Evolutionary conservation across 2,329 filamentous ascomycete genomes (phyloP).

Genomic region (Diaporthe velutina): DNA sequence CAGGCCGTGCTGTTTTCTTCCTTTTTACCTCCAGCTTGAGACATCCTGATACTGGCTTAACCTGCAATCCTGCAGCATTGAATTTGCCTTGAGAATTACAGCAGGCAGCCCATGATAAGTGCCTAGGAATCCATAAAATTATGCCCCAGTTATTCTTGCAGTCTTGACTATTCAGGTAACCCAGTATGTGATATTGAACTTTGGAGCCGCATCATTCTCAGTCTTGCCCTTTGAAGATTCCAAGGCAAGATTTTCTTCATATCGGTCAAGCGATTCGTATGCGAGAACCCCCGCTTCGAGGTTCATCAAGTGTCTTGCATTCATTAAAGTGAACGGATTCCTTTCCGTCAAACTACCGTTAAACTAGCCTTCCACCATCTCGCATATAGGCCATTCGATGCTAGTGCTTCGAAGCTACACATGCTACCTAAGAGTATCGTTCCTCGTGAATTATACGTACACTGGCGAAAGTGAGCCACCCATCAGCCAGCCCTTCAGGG

Average conservation of each 20-base stretch:
- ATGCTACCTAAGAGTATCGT: not conserved
- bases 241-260: not conserved
- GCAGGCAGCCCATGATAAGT: not conserved
- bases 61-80: not conserved
- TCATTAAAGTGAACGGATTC: not conserved
- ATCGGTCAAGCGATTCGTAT: not conserved
- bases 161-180: not conserved
- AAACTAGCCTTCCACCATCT: not conserved
- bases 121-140: not conserved
- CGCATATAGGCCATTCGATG: not conserved
- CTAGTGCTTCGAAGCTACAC: not conserved
- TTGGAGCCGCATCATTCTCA: not conserved
- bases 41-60: not conserved
- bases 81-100: not conserved
- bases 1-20: conserved; percentile 89
- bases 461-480: not conserved
- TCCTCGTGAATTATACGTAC: not conserved
- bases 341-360: not conserved
- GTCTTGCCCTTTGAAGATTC: not conserved
- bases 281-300: not conserved
- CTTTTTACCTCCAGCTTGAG: conserved; percentile 88
- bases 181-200: not conserved
- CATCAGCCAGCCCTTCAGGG: not conserved
- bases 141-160: not conserved
- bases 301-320: too few relatives aligned